Evolutionary conservation across 139 green algal species (phyloP).

Genomic region (Tetradesmus lagerheimii): DNA sequence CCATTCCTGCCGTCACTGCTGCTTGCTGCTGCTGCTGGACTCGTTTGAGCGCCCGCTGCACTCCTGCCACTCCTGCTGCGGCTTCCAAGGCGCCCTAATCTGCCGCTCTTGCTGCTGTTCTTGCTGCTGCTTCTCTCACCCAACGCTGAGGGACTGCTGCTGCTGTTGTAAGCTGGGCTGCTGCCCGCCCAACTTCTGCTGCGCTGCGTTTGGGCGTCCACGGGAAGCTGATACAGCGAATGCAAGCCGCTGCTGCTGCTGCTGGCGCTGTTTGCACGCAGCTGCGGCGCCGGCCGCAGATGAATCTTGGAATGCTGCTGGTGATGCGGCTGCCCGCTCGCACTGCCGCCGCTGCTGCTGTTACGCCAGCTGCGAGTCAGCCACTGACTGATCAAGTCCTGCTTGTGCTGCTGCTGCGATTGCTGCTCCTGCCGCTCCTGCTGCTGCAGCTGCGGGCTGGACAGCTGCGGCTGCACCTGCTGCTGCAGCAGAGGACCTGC

Average conservation of each 20-base stretch:
- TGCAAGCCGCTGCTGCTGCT: conserved; percentile 21
- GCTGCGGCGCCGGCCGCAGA: not conserved
- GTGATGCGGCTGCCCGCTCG: not conserved
- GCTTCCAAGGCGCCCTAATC: not conserved
- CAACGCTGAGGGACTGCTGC: conserved; percentile 19
- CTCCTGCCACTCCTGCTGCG: conserved; percentile 2
- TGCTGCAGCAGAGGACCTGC: not conserved
- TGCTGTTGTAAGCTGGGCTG: not conserved
- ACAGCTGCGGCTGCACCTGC: not conserved
- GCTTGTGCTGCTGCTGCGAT: not conserved
- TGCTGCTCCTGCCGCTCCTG: conserved; percentile 19
- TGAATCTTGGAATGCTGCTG: not conserved
- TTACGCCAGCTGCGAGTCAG: conserved; percentile 22
- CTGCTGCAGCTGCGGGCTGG: not conserved
- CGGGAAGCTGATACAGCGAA: not conserved
- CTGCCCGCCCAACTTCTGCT: conserved; percentile 19
- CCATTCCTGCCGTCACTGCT: not conserved
- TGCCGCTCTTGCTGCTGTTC: not conserved
- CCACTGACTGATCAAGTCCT: conserved; percentile 44
- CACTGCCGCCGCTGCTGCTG: conserved; percentile 28
- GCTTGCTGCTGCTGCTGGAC: not conserved
- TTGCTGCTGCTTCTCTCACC: not conserved
- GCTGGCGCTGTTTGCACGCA: not conserved
- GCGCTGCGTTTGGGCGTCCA: not conserved
- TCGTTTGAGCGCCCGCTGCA: not conserved